Evolutionary conservation across 768 basidiomycete species (phyloP).

Genomic region (Tricholoma saponaceum): DNA sequence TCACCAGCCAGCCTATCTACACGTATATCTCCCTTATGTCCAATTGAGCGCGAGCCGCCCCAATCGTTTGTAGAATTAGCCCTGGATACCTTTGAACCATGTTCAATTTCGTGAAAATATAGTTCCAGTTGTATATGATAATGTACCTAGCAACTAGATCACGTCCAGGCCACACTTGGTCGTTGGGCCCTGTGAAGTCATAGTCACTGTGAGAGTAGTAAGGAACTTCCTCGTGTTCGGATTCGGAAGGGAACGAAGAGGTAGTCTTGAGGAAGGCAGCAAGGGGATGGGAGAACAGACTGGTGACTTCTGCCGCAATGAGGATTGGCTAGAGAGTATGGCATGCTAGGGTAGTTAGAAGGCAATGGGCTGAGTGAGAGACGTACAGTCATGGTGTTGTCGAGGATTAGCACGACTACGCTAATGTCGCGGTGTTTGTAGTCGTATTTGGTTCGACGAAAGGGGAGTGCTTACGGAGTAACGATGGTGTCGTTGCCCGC

Average conservation of each 20-base stretch:
- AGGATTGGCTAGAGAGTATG: not conserved
- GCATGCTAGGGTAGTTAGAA: not conserved
- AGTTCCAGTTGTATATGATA: too few species aligned
- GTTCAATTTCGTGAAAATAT: too few species aligned
- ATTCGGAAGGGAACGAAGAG: constrained; percentile 53
- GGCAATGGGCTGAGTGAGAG: not conserved
- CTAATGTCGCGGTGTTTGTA: constrained; percentile 31
- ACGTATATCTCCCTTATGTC: too few species aligned
- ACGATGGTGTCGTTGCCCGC: constrained; percentile 71
- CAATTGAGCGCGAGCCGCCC: too few species aligned
- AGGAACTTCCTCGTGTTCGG: constrained; percentile 47
- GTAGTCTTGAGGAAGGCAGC: constrained; percentile 61
- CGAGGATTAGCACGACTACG: constrained; percentile 81
- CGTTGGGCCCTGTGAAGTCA: constrained; percentile 37
- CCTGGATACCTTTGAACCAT: too few species aligned
- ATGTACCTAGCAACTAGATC: constrained; percentile 63
- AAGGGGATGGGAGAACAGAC: constrained; percentile 84
- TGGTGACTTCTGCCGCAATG: constrained; percentile 61
- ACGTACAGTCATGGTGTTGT: constrained; percentile 66
- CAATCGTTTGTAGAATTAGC: too few species aligned
- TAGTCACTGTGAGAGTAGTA: constrained; percentile 68
- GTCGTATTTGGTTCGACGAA: not conserved
- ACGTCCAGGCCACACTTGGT: constrained; percentile 37
- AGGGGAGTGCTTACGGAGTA: constrained; percentile 66
- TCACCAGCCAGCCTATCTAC: too few species aligned